phyloP scores from a whole-genome alignment of 352 stramenopile genomes.

The Peronospora farinosa region DNA sequence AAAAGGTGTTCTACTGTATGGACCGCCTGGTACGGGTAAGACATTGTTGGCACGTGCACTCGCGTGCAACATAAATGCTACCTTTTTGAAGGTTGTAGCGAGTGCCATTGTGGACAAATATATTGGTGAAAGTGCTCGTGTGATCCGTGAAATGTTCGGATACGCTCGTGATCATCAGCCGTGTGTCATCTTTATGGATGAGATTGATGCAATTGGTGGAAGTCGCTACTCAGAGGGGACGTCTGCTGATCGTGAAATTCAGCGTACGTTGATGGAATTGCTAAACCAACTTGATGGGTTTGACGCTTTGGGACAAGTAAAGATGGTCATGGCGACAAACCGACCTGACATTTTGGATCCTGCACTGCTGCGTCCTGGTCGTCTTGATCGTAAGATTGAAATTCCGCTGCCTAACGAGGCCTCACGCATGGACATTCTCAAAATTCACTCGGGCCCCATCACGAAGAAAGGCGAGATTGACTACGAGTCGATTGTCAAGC shows the following conservation, averaged over 20 bases:
- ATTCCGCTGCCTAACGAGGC: slow-evolving; percentile 99
- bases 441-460: slow-evolving; percentile 98
- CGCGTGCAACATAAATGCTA: slow-evolving; percentile 98
- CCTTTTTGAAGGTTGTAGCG: slow-evolving; percentile 99
- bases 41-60: slow-evolving; percentile 97
- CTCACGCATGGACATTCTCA: slow-evolving; percentile 97
- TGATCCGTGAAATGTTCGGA: slow-evolving; percentile 99
- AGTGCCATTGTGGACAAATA: slow-evolving; percentile 99
- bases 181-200: slow-evolving; percentile 99
- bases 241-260: slow-evolving; percentile 95
- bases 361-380: slow-evolving; percentile 94
- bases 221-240: slow-evolving; percentile 97
- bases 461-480: slow-evolving; percentile 99
- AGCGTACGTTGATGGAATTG: slow-evolving; percentile 99
- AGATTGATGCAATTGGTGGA: slow-evolving; percentile 99
- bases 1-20: slow-evolving; percentile 97
- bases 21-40: slow-evolving; percentile 98
- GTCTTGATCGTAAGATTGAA: slow-evolving; percentile 99
- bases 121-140: slow-evolving; percentile 98
- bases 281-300: slow-evolving; percentile 99
- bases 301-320: slow-evolving; percentile 95
- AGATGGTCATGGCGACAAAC: slow-evolving; percentile 99
- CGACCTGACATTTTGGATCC: slow-evolving; percentile 98
- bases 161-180: slow-evolving; percentile 95
- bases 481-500: slow-evolving; percentile 99